Evolutionary conservation across 805 yeast species (phyloP).

Genomic region (Ogataea siamensis): DNA sequence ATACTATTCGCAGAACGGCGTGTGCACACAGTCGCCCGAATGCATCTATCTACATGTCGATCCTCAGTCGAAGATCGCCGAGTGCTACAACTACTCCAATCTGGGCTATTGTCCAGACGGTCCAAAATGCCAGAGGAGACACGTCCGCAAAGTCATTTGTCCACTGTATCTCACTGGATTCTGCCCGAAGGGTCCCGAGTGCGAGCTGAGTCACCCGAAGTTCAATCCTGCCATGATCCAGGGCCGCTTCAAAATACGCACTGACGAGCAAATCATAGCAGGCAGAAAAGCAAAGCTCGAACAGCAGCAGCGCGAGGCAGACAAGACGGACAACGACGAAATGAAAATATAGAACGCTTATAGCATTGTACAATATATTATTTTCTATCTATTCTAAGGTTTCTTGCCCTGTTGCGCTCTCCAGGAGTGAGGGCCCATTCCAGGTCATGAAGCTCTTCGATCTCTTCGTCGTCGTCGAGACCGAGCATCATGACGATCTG

Average conservation of each 20-base stretch:
- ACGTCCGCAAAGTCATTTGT: conserved; percentile 72
- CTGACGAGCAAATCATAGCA: conserved; percentile 38
- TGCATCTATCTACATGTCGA: conserved; percentile 91
- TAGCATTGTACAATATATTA: conserved; percentile 12
- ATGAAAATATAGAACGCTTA: conserved; percentile 6
- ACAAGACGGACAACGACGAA: conserved; percentile 13
- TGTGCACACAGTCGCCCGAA: conserved; percentile 90
- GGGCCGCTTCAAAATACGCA: conserved; percentile 43
- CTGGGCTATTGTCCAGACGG: conserved; percentile 93
- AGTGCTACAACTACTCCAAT: conserved; percentile 73
- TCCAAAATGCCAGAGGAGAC: conserved; percentile 79
- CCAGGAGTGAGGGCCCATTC: conserved; percentile 77
- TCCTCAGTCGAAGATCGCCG: conserved; percentile 84
- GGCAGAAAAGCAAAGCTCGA: conserved; percentile 28
- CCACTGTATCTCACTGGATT: conserved; percentile 83
- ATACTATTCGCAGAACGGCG: conserved; percentile 77
- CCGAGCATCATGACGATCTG: conserved; percentile 82
- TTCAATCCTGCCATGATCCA: conserved; percentile 49
- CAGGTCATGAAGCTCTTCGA: conserved; percentile 31
- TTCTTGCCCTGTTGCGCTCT: conserved; percentile 65
- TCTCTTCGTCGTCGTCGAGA: conserved; percentile 62
- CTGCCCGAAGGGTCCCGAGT: conserved; percentile 84
- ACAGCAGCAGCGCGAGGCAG: conserved; percentile 22
- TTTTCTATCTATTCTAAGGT: conserved; percentile 47
- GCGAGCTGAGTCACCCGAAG: conserved; percentile 81